These are phyloP conservation scores for Botrytis deweyae DNA, from an alignment of 2,329 filamentous ascomycete genomes.

Conservation along the genomic window DNA sequence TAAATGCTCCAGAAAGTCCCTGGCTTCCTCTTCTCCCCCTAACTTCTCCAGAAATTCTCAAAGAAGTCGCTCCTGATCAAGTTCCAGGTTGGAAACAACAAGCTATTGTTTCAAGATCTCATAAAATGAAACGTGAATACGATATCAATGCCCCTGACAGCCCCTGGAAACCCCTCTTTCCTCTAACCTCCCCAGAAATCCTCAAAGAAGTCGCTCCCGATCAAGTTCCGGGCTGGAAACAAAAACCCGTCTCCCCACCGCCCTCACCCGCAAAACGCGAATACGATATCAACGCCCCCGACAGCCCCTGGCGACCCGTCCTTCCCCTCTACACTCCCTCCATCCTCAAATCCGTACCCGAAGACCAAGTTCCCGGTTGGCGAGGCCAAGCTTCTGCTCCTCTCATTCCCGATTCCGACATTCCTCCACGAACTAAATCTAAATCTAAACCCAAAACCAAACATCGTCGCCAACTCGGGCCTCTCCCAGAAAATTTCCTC, in stretches of 20 bases:
- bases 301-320: background rate
- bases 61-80: background rate
- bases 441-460: background rate
- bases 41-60: background rate
- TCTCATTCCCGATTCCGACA: background rate
- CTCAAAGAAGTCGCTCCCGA: background rate
- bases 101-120: background rate
- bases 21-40: background rate
- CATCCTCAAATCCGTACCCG: background rate
- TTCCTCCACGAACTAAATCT: background rate
- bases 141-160: background rate
- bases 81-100: background rate
- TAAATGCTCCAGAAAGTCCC: background rate
- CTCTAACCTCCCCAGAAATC: background rate
- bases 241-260: background rate
- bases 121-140: background rate
- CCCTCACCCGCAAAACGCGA: background rate
- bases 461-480: slow-evolving; percentile 1
- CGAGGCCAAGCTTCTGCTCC: background rate
- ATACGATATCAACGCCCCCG: background rate
- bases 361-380: background rate
- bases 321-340: background rate
- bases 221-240: background rate
- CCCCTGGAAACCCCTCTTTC: background rate
- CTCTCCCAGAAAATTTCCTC: background rate